Evolutionary conservation across 345 rosid genomes (phyloP).

Genomic region (Gossypioides kirkii): DNA sequence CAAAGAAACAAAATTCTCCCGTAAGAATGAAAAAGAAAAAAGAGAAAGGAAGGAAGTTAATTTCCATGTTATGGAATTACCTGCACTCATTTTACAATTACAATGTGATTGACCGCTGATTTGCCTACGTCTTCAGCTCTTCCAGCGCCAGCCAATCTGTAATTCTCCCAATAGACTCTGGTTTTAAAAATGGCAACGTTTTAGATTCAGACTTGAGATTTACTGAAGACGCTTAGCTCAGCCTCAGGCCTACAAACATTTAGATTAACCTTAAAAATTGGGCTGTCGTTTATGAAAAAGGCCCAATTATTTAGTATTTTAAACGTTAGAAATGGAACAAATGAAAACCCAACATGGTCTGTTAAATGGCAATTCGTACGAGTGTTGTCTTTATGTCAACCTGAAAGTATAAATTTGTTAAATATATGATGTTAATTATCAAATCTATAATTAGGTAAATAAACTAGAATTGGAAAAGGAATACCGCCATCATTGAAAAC

Average conservation of each 20-base stretch:
- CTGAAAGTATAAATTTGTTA: too few species aligned
- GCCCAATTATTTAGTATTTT: not conserved
- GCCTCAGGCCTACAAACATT: not conserved
- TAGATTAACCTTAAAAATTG: not conserved
- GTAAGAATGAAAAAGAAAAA: too few species aligned
- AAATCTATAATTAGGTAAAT: too few species aligned
- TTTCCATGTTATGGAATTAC: not conserved
- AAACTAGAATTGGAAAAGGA: too few species aligned
- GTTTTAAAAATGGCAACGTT: not conserved
- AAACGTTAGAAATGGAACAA: not conserved
- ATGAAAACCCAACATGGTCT: not conserved
- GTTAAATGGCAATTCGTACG: too few species aligned
- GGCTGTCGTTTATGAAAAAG: not conserved
- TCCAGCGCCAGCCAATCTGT: not conserved
- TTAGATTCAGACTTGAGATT: not conserved
- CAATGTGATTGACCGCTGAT: not conserved
- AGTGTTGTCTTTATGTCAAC: too few species aligned
- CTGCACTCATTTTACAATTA: not conserved
- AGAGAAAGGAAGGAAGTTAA: too few species aligned
- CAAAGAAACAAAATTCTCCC: not conserved
- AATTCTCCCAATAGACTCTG: not conserved
- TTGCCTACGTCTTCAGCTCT: not conserved
- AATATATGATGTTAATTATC: too few species aligned
- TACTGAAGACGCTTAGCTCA: not conserved
- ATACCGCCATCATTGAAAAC: too few species aligned